Evolutionary conservation across 805 yeast genomes (phyloP).

Genomic region (Myxozyma neotropica): DNA sequence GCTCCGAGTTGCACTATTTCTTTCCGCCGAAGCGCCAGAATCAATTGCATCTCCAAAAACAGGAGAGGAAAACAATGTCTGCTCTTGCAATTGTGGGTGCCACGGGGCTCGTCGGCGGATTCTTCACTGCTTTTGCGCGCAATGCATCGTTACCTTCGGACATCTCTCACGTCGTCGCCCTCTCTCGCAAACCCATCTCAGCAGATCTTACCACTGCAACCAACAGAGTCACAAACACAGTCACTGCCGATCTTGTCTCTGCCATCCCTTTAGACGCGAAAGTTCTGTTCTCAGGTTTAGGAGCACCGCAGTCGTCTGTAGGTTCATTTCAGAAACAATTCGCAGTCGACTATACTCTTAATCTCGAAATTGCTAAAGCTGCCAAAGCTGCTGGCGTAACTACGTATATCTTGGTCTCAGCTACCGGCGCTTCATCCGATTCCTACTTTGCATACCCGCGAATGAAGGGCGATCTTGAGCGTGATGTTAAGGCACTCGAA

Average conservation of each 20-base stretch:
- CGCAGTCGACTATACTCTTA: conserved; percentile 74
- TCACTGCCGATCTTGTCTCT: conserved; percentile 35
- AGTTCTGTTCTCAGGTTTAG: conserved; percentile 64
- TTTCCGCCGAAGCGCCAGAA: too few relatives aligned
- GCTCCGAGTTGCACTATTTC: too few relatives aligned
- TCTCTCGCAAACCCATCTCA: conserved; percentile 24
- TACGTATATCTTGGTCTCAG: conserved; percentile 68
- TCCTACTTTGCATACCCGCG: conserved; percentile 64
- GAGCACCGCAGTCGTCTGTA: conserved; percentile 69
- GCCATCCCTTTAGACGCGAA: conserved; percentile 36
- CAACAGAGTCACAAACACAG: conserved; percentile 54
- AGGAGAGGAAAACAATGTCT: too few relatives aligned
- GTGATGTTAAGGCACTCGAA: conserved; percentile 59
- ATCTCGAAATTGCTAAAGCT: conserved; percentile 66
- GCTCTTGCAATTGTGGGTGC: conserved; percentile 55
- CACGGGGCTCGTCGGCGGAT: conserved; percentile 76
- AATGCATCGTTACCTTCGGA: conserved; percentile 45
- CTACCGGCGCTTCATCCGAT: conserved; percentile 60
- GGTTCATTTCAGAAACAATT: conserved; percentile 71
- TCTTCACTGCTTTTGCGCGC: conserved; percentile 52
- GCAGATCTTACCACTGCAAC: conserved; percentile 42
- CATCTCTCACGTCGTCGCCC: conserved; percentile 49
- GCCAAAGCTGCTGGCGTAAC: conserved; percentile 71
- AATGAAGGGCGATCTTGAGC: conserved; percentile 77
- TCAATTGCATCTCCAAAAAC: too few relatives aligned